A percentile compares a stretch with the other conserved stretches of the same genome.
Evolutionary conservation across 305 asterid genomes (phyloP).

Genomic region (Solanum chacoense): DNA sequence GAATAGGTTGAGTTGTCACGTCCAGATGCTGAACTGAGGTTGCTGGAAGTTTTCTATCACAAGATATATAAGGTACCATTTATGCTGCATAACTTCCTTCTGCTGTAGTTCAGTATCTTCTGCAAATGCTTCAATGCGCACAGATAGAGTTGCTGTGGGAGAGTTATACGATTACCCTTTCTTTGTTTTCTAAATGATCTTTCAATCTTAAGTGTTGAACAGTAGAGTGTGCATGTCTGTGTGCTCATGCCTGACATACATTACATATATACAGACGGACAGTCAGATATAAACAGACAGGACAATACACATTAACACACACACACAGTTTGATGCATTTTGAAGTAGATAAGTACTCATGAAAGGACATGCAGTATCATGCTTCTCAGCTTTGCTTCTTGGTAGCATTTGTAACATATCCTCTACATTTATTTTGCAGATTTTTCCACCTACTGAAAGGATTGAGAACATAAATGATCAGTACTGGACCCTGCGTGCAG

Average conservation of each 20-base stretch:
- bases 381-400: not conserved
- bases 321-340: not conserved
- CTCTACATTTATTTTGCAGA: conserved; percentile 23
- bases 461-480: conserved; percentile 72
- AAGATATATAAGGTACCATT: conserved; percentile 50
- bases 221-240: not conserved
- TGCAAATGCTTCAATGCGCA: not conserved
- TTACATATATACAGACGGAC: not conserved
- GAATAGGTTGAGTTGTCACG: conserved; percentile 59
- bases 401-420: not conserved
- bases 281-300: not conserved
- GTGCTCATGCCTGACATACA: not conserved
- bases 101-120: not conserved
- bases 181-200: not conserved
- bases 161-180: not conserved
- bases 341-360: not conserved
- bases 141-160: not conserved
- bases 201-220: not conserved
- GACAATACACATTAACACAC: not conserved
- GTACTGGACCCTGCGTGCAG: conserved; percentile 64
- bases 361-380: not conserved
- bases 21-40: conserved; percentile 59
- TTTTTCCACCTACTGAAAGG: conserved; percentile 47
- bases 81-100: conserved; percentile 2
- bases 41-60: conserved; percentile 63